phyloP scores from a whole-genome alignment of 495 filamentous ascomycete species.

The Neurospora hispaniola region DNA sequence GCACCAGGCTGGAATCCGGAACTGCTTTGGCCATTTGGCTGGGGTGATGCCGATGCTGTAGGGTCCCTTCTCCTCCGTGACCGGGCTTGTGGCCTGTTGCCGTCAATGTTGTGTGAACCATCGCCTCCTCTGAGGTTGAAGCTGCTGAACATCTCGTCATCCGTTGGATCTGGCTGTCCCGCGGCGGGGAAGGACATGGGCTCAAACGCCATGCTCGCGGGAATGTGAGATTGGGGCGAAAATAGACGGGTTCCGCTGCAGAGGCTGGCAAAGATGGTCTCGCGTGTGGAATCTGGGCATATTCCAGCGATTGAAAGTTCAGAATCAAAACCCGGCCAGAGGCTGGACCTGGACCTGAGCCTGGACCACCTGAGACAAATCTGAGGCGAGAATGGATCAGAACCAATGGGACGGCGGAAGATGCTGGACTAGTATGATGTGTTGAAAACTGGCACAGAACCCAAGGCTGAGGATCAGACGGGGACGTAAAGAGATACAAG shows the following conservation, averaged over 20 bases:
- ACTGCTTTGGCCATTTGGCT: conserved; percentile 1
- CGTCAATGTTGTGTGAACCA: background rate
- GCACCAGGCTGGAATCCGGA: conserved; percentile 61
- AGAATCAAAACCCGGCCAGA: background rate
- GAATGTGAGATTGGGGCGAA: background rate
- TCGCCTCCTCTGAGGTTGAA: background rate
- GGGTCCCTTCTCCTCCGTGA: background rate
- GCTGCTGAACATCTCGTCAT: background rate
- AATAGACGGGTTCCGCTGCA: background rate
- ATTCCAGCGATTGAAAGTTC: background rate
- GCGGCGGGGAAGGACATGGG: background rate
- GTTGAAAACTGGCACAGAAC: background rate
- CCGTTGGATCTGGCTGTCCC: background rate
- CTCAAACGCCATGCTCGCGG: background rate
- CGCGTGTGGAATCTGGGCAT: background rate
- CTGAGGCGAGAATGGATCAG: background rate
- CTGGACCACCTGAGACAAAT: background rate
- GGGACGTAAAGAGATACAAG: background rate
- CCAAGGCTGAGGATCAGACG: background rate
- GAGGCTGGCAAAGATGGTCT: background rate
- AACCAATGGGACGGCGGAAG: background rate
- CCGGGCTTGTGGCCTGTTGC: background rate
- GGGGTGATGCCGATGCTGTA: conserved; percentile 1
- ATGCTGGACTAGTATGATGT: background rate
- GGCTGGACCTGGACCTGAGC: background rate